Evolutionary conservation across 2,329 filamentous ascomycete species (phyloP).

Genomic region (Neonectria hederae): DNA sequence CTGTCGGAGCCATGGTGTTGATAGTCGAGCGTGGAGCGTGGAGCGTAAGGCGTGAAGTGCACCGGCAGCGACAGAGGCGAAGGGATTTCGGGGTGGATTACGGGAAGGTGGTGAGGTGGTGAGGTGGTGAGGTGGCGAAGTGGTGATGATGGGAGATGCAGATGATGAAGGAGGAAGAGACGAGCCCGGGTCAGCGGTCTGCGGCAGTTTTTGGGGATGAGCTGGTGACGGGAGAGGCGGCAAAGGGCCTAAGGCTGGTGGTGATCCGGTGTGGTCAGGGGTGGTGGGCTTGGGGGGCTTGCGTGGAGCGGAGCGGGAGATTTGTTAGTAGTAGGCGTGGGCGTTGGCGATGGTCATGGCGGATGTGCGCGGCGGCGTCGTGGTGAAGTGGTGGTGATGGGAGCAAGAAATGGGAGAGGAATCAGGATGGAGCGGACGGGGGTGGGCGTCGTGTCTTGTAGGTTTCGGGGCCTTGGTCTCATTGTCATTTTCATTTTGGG

Average conservation of each 20-base stretch:
- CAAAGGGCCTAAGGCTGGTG: slow-evolving; percentile 41
- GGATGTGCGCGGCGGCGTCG: slow-evolving; percentile 36
- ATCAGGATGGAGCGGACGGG: slow-evolving; percentile 33
- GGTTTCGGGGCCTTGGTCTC: slow-evolving; percentile 51
- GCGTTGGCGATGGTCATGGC: slow-evolving; percentile 40
- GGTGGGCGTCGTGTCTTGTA: slow-evolving; percentile 49
- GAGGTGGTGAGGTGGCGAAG: slow-evolving; percentile 25
- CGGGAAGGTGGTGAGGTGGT: slow-evolving; percentile 19
- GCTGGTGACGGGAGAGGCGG: slow-evolving; percentile 41
- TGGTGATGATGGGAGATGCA: slow-evolving; percentile 28
- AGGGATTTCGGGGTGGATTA: slow-evolving; percentile 18
- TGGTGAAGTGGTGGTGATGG: slow-evolving; percentile 40
- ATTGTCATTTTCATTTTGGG: slow-evolving; percentile 52
- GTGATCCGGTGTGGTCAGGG: slow-evolving; percentile 44
- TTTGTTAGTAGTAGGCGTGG: slow-evolving; percentile 36
- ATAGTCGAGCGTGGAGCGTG: background rate
- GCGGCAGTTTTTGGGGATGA: slow-evolving; percentile 34
- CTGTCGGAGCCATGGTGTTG: slow-evolving; percentile 47
- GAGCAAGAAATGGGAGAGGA: slow-evolving; percentile 26
- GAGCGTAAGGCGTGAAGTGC: background rate
- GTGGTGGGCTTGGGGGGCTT: slow-evolving; percentile 44
- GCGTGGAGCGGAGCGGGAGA: slow-evolving; percentile 42
- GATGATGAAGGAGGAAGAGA: slow-evolving; percentile 22
- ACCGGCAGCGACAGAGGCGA: background rate
- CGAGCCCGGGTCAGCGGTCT: slow-evolving; percentile 16